Conservation (phyloP, 139 green algal species). For the Raphidocelis subcapitata region DNA sequence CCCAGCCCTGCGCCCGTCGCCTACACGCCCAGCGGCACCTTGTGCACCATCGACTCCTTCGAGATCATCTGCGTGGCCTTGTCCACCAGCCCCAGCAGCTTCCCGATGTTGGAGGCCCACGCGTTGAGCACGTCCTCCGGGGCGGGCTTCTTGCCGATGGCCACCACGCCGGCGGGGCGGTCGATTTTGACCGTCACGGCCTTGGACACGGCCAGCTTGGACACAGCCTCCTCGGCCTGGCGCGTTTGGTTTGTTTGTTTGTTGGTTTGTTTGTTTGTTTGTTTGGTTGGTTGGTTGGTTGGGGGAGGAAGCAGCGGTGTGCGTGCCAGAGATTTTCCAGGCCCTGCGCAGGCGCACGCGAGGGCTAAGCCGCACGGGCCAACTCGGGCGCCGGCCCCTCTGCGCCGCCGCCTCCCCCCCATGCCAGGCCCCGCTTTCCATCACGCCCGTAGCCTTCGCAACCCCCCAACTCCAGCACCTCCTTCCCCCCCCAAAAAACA, state of each 20-base stretch:
- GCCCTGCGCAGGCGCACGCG: no score
- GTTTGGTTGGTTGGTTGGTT: no score
- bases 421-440: no score
- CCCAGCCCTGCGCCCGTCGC: no score
- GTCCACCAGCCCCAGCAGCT: constrained; percentile 88
- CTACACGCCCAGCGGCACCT: constrained; percentile 67
- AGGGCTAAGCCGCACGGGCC: no score
- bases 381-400: no score
- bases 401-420: no score
- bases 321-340: no score
- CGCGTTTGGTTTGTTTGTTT: no score
- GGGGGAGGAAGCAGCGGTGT: not conserved
- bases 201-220: constrained; percentile 85
- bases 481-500: no score
- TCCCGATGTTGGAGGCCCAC: constrained; percentile 81
- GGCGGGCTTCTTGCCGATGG: constrained; percentile 32
- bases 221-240: constrained; percentile 89
- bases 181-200: constrained; percentile 89
- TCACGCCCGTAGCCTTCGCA: no score
- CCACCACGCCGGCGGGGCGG: constrained; percentile 84
- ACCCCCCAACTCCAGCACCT: no score
- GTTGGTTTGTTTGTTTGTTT: not conserved
- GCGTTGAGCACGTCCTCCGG: constrained; percentile 74
- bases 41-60: constrained; percentile 92
- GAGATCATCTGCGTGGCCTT: constrained; percentile 91